Base-by-base conservation (phyloP, 805 yeast species). In the Lipomyces anomalus region DNA sequence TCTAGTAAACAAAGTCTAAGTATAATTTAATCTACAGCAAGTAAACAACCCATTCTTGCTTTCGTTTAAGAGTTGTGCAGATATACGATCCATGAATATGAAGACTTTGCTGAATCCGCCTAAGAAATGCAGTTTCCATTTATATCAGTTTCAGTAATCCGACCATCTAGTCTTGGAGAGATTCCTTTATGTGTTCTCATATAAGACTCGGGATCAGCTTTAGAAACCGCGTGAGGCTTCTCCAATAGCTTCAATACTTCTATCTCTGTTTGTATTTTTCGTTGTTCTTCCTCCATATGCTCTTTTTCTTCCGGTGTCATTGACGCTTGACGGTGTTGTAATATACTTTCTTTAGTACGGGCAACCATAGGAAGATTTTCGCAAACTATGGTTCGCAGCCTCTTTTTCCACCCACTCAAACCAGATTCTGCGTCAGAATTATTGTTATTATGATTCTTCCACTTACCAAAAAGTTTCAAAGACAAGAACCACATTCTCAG, bases 401-500 rank as follows among this genome's bases (percentile, higher is more conserved):
- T 9, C 11, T 26, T 26, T 9, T 13, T 9, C 30, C 30, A 26
- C 30, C 30, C 30, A 13, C 30, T 9, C 30, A 26, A 13, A 9
- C 30, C 30, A 13, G 35, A 16, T 28, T 2, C 16, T 9, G 4
- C 6, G 4, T 7, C 22, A 26, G 17, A 16, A n/a, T 13, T 41
- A 18, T 16, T 13, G 11, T 21, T 16, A 3, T 32, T 16, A n/a
- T 28, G 26, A 5, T 49, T 45, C 5, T 35, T 40, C 52, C 48
- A 42, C 6, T 38, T 41, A 24, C 34, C 30, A 13, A 48, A 16
- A 3, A 48, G 28, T 17, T 41, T 43, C 41, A 45, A 18, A 1
- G 55, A 44, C 38, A 48, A 40, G 29, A 53, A 53, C 57, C 57
- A 53, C 54, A 46, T 52, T 23, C 54, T 37, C 17, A 53, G 42